Percentiles rank a stretch among this genome's conserved stretches.
phyloP scores from a whole-genome alignment of 768 basidiomycete species.

The Gyrodon lividus region DNA sequence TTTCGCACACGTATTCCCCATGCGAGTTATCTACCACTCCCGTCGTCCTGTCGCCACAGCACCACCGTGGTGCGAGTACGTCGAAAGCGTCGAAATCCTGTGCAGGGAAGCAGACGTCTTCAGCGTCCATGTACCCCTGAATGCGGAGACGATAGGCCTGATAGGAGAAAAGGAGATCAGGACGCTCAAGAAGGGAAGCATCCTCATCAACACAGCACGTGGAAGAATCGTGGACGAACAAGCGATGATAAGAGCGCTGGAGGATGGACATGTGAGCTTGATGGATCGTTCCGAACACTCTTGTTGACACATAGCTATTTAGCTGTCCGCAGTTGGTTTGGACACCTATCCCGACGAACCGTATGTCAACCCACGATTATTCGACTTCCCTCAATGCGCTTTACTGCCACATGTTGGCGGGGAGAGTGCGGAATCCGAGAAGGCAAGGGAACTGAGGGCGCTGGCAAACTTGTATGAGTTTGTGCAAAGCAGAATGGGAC shows the following conservation, averaged over 20 bases:
- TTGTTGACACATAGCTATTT: neutral
- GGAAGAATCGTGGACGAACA: constrained; percentile 85
- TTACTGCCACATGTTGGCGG: constrained; percentile 89
- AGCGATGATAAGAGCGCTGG: constrained; percentile 79
- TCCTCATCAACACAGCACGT: constrained; percentile 80
- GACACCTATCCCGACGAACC: constrained; percentile 85
- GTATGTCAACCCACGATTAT: constrained; percentile 65
- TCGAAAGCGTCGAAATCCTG: constrained; percentile 59
- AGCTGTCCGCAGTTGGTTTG: constrained; percentile 76
- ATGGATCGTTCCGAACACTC: neutral
- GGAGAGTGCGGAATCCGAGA: constrained; percentile 70
- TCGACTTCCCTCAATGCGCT: constrained; percentile 73
- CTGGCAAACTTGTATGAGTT: constrained; percentile 68
- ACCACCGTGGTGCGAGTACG: constrained; percentile 75
- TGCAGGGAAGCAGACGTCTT: constrained; percentile 73
- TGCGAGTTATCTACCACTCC: constrained; percentile 82
- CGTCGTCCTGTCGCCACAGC: constrained; percentile 52
- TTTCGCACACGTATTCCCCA: constrained; percentile 73
- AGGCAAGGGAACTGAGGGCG: constrained; percentile 74
- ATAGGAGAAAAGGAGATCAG: constrained; percentile 74
- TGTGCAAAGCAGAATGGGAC: constrained; percentile 54
- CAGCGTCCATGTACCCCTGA: constrained; percentile 79
- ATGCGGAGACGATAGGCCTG: constrained; percentile 63
- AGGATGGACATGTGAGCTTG: constrained; percentile 78
- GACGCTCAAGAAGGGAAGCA: constrained; percentile 65